These are phyloP conservation scores for Ilyonectria sp. DNA, from an alignment of 2,329 filamentous ascomycete genomes.

Conservation along the genomic window DNA sequence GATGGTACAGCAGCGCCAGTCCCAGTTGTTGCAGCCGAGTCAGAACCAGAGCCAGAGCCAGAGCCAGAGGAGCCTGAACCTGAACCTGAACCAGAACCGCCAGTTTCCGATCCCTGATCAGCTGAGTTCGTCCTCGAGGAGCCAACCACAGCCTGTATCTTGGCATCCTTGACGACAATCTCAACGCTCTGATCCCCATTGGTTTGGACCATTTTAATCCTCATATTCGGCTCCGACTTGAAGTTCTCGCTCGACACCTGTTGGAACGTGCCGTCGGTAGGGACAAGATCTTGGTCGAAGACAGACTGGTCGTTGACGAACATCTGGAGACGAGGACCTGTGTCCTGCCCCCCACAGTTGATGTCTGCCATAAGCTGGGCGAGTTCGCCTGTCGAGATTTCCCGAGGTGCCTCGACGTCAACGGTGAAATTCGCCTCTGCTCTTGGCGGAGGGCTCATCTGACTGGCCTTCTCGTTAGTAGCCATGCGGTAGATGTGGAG, in stretches of 20 bases:
- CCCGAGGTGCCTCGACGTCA: not conserved
- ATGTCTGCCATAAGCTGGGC: not conserved
- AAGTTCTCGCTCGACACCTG: not conserved
- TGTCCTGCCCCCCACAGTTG: not conserved
- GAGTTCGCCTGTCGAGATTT: not conserved
- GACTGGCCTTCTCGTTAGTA: not conserved
- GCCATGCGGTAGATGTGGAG: not conserved
- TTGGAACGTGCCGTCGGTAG: not conserved
- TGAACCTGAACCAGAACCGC: too few species aligned
- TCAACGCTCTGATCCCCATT: not conserved
- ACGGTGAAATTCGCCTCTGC: not conserved
- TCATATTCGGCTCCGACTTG: not conserved
- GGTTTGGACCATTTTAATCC: not conserved
- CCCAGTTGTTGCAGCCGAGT: not conserved
- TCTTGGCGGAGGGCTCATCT: not conserved
- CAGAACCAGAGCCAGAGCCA: not conserved
- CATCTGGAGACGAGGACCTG: not conserved
- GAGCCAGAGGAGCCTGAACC: too few species aligned
- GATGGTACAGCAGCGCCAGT: not conserved
- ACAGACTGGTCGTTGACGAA: not conserved
- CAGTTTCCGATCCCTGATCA: not conserved
- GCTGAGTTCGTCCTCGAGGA: not conserved
- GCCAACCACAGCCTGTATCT: not conserved
- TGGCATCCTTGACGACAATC: not conserved
- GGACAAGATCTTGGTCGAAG: not conserved